Conservation (phyloP, 176 grass and related monocot species). For the Aegilops sharonensis region DNA sequence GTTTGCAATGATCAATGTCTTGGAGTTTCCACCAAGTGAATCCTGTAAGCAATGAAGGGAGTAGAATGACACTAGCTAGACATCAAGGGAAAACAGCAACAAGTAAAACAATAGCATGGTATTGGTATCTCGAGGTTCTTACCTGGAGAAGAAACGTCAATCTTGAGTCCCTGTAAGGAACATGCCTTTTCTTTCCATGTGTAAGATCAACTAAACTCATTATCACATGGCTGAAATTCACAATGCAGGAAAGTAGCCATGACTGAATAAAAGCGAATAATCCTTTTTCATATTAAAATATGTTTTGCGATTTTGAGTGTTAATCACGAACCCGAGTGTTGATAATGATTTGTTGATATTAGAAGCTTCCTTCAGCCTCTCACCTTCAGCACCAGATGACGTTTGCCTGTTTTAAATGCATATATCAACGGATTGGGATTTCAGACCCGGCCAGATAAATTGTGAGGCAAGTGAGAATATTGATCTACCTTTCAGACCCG, state of each 20-base stretch:
- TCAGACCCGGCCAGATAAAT: not conserved
- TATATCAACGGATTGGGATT: slow-evolving; percentile 24
- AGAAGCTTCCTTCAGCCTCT: slow-evolving; percentile 82
- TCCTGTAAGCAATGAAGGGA: slow-evolving; percentile 48
- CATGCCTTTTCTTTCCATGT: slow-evolving; percentile 72
- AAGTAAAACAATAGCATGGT: not conserved
- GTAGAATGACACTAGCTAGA: slow-evolving; percentile 14
- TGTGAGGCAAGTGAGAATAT: not conserved
- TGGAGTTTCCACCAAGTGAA: slow-evolving; percentile 95
- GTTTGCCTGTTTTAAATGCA: slow-evolving; percentile 73
- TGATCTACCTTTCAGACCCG: slow-evolving; percentile 83
- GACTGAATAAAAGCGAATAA: not conserved
- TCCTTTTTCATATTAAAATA: not conserved
- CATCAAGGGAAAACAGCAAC: slow-evolving; percentile 35
- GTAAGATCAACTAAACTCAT: slow-evolving; percentile 81
- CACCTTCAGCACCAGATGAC: slow-evolving; percentile 94
- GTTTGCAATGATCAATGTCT: slow-evolving; percentile 98
- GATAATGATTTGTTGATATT: slow-evolving; percentile 97
- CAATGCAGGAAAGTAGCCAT: slow-evolving; percentile 22
- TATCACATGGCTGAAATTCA: slow-evolving; percentile 82
- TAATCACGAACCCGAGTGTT: slow-evolving; percentile 60
- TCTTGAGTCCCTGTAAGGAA: slow-evolving; percentile 93
- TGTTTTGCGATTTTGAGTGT: not conserved
- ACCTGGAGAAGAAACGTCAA: slow-evolving; percentile 98
- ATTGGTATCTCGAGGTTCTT: slow-evolving; percentile 18